A percentile compares a stretch with the other conserved stretches of the same genome.
Evolutionary conservation across 148 eudicot genomes (phyloP).

Genomic region (Talinum fruticosum): DNA sequence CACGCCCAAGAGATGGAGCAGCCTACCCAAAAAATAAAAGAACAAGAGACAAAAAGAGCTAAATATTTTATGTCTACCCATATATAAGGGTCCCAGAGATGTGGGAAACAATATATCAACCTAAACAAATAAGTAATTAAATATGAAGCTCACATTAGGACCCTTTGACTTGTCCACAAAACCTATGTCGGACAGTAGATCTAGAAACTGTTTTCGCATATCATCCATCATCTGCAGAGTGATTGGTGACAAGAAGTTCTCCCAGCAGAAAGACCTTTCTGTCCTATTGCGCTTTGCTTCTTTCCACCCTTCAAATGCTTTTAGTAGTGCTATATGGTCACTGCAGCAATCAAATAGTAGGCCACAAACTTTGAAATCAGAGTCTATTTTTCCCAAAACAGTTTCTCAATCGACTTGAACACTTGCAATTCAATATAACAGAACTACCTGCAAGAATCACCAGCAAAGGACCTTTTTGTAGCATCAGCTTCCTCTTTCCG

Average conservation of each 20-base stretch:
- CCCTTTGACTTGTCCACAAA: constrained; percentile 86
- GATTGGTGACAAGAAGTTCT: constrained; percentile 77
- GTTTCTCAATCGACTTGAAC: constrained; percentile 11
- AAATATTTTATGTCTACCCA: no score
- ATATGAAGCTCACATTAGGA: constrained; percentile 53
- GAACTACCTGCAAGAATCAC: constrained; percentile 89
- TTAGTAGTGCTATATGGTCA: constrained; percentile 95
- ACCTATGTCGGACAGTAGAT: constrained; percentile 77
- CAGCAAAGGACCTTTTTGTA: constrained; percentile 93
- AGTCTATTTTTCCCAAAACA: not conserved
- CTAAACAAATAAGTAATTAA: not conserved
- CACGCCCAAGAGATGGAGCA: no score
- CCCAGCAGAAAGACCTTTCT: constrained; percentile 81
- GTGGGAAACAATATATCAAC: constrained; percentile 9
- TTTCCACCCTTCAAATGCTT: constrained; percentile 97
- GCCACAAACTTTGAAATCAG: not conserved
- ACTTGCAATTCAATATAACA: not conserved
- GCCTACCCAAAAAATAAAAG: no score
- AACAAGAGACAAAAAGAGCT: no score
- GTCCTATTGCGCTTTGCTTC: constrained; percentile 66
- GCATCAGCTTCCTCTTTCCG: constrained; percentile 95
- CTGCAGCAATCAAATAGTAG: constrained; percentile 40
- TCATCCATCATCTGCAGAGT: constrained; percentile 93
- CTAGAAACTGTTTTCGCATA: constrained; percentile 83
- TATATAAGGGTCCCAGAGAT: not conserved